phyloP scores from a whole-genome alignment of 2,329 filamentous ascomycete species.

The Diaporthe caulivora region DNA sequence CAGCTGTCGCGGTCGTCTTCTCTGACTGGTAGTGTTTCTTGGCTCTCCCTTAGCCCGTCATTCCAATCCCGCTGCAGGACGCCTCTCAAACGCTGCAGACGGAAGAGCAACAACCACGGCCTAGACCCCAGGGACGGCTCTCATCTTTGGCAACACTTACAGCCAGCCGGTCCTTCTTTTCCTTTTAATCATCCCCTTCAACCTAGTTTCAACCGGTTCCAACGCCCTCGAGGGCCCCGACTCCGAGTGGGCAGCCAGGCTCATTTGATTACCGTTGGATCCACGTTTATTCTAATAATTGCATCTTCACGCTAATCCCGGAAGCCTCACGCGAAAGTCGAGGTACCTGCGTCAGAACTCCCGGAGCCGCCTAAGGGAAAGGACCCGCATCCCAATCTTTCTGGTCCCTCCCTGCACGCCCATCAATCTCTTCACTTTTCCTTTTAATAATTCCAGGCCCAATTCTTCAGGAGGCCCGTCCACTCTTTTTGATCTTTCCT shows the following conservation, averaged over 20 bases:
- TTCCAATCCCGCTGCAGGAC: constrained; percentile 34
- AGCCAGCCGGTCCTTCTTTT: constrained; percentile 30
- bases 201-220: constrained; percentile 24
- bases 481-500: constrained; percentile 41
- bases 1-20: constrained; percentile 25
- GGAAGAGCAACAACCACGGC: constrained; percentile 14
- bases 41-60: constrained; percentile 30
- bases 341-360: constrained; percentile 40
- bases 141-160: constrained; percentile 5
- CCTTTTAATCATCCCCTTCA: constrained; percentile 5
- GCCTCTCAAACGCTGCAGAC: constrained; percentile 23
- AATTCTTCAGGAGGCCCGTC: constrained; percentile 38
- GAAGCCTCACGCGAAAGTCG: constrained; percentile 39
- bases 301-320: constrained; percentile 41
- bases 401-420: constrained; percentile 41
- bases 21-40: constrained; percentile 36
- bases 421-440: constrained; percentile 41
- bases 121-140: constrained; percentile 12
- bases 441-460: constrained; percentile 42
- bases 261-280: constrained; percentile 41
- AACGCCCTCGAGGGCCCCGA: constrained; percentile 23
- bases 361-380: constrained; percentile 40
- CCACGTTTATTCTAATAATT: constrained; percentile 41
- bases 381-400: constrained; percentile 42
- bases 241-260: constrained; percentile 36